These are phyloP conservation scores for Sherardia arvensis DNA, from an alignment of 257 asterid genomes.

Conservation along the genomic window DNA sequence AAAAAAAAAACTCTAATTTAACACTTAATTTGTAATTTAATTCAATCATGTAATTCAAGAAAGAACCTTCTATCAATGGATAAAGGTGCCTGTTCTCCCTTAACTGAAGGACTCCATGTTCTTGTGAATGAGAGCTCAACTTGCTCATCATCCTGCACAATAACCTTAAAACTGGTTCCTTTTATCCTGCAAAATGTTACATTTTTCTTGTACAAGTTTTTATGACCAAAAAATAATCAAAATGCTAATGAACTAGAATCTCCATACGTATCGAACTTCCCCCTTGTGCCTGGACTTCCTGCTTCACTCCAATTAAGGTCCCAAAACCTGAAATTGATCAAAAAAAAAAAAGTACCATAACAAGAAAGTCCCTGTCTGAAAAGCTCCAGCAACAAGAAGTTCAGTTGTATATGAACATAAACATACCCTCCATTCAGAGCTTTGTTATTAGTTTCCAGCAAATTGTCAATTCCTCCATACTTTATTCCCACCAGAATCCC, in stretches of 20 bases:
- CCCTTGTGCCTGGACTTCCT: slow-evolving; percentile 26
- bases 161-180: slow-evolving; percentile 48
- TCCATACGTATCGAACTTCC: background rate
- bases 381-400: no score
- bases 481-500: slow-evolving; percentile 50
- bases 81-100: slow-evolving; percentile 55
- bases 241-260: background rate
- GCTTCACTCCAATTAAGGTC: slow-evolving; percentile 60
- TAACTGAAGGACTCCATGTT: slow-evolving; percentile 62
- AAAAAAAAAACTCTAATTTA: no score
- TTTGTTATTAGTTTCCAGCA: slow-evolving; percentile 53
- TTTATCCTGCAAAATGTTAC: slow-evolving; percentile 35
- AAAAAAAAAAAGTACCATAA: background rate
- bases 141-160: slow-evolving; percentile 55
- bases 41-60: no score
- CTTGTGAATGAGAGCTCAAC: slow-evolving; percentile 78
- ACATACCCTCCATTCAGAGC: slow-evolving; percentile 64
- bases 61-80: slow-evolving; percentile 57
- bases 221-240: no score
- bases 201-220: background rate
- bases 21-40: no score
- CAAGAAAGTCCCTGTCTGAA: background rate
- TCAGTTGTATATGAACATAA: background rate
- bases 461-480: slow-evolving; percentile 56
- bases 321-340: slow-evolving; percentile 38